phyloP scores from a whole-genome alignment of 1,139 yeast species.

The Pneumocystis canis region DNA sequence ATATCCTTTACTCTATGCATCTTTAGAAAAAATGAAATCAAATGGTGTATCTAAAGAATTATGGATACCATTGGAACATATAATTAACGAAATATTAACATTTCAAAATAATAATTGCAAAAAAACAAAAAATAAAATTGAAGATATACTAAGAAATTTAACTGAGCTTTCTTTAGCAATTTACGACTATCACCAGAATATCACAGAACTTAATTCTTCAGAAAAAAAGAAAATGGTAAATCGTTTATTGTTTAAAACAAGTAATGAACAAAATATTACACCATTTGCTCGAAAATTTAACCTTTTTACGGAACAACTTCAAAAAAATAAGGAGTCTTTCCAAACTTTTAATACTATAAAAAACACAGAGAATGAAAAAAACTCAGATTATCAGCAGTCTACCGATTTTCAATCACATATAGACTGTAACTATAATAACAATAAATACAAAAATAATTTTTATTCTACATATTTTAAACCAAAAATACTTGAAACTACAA shows the following conservation, averaged over 20 bases:
- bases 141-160: background rate
- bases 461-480: background rate
- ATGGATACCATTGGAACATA: background rate
- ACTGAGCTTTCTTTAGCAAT: background rate
- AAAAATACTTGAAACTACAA: background rate
- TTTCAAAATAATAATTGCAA: background rate
- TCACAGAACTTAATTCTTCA: background rate
- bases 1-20: background rate
- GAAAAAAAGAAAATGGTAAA: background rate
- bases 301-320: background rate
- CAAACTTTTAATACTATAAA: background rate
- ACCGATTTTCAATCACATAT: background rate
- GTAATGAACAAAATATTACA: background rate
- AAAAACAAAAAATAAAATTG: background rate
- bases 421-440: background rate
- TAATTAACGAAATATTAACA: background rate
- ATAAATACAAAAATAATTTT: background rate
- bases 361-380: background rate
- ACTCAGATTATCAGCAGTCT: background rate
- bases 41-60: constrained; percentile 1
- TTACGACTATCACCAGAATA: background rate
- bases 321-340: background rate
- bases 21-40: background rate
- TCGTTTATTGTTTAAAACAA: background rate
- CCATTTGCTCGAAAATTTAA: background rate